Conservation (phyloP, 2,329 filamentous ascomycete genomes). For the Rosellinia necatrix region DNA sequence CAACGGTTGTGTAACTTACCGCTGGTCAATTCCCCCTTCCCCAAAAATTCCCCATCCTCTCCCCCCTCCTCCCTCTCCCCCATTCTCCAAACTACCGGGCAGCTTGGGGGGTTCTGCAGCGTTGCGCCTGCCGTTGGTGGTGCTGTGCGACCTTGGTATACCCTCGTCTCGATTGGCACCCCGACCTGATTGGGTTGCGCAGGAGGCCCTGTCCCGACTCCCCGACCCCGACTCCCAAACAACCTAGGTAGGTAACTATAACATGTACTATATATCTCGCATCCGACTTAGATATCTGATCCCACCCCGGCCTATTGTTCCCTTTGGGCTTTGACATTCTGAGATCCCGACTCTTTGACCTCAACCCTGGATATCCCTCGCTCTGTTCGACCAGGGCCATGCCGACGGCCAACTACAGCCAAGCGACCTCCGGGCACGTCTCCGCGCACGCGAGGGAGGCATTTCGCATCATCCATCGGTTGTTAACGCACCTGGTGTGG, state of each 20-base stretch:
- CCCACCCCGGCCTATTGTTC: slow-evolving; percentile 10
- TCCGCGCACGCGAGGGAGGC: no score
- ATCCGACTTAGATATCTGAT: slow-evolving; percentile 9
- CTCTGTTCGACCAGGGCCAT: slow-evolving; percentile 1
- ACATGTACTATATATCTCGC: slow-evolving; percentile 4
- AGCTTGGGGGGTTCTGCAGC: slow-evolving; percentile 19
- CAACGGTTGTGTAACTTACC: background rate
- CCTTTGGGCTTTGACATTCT: slow-evolving; percentile 4
- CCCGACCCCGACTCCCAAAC: no score
- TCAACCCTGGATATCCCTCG: slow-evolving; percentile 3
- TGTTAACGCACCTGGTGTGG: slow-evolving; percentile 16
- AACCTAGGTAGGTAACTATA: no score
- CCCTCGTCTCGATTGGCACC: slow-evolving; percentile 6
- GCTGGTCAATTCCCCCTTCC: background rate
- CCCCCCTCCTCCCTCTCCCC: slow-evolving; percentile 7
- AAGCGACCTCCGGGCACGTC: background rate
- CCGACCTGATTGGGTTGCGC: background rate
- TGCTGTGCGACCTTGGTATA: slow-evolving; percentile 19
- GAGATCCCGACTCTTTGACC: slow-evolving; percentile 11
- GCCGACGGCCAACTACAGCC: background rate
- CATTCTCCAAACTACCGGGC: slow-evolving; percentile 26
- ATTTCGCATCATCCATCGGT: background rate
- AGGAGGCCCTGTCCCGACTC: slow-evolving; percentile 9
- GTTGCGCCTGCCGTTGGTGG: slow-evolving; percentile 17
- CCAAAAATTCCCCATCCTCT: slow-evolving; percentile 17